Percentiles rank a stretch among this genome's conserved stretches.
These are phyloP conservation scores for Boeremia lycopersici DNA, from an alignment of 2,329 filamentous ascomycete genomes.

Conservation along the genomic window DNA sequence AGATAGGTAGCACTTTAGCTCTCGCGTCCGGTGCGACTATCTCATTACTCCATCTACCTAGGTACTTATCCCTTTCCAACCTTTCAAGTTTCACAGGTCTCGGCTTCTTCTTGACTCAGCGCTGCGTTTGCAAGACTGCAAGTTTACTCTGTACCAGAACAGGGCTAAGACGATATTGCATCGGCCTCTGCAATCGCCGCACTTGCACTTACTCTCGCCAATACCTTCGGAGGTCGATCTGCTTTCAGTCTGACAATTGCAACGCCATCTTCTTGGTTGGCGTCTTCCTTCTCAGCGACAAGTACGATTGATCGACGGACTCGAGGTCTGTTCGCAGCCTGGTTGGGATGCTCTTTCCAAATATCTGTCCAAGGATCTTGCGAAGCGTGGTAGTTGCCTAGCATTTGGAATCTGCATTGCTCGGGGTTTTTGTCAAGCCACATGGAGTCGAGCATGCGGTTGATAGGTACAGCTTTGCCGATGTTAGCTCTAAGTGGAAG, in stretches of 20 bases:
- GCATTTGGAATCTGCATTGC: background rate
- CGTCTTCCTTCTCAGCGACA: background rate
- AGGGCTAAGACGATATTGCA: background rate
- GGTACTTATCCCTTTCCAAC: too few species aligned
- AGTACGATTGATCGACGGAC: background rate
- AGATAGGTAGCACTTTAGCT: too few species aligned
- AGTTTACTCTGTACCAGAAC: too few species aligned
- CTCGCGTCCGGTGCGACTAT: too few species aligned
- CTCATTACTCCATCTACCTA: too few species aligned
- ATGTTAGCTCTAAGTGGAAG: background rate
- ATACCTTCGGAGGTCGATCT: background rate
- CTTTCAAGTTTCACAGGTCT: too few species aligned
- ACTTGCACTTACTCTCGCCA: background rate
- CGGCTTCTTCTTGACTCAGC: too few species aligned
- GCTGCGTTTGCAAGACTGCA: too few species aligned
- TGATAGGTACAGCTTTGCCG: background rate
- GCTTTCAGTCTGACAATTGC: background rate
- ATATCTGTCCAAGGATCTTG: background rate
- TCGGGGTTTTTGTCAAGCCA: background rate
- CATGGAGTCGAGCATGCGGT: background rate
- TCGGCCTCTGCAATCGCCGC: background rate
- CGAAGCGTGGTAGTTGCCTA: background rate
- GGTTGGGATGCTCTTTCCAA: background rate
- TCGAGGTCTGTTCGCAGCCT: background rate
- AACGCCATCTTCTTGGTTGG: background rate